Base-by-base conservation (phyloP, 1,284 basidiomycete genomes). In the Austroboletus niveus region DNA sequence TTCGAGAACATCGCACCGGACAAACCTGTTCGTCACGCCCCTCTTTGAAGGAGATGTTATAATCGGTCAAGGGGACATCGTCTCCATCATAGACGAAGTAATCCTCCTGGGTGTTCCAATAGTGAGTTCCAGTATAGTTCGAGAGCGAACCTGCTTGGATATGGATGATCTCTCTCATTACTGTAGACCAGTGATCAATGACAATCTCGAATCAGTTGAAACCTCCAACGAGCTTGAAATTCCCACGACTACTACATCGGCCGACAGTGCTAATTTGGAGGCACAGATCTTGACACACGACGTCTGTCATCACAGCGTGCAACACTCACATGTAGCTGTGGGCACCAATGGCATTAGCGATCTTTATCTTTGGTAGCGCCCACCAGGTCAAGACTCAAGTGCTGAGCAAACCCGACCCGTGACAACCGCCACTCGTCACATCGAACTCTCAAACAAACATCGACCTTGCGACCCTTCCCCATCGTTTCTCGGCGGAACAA, bases 111-210 rank as follows among this genome's bases (percentile, higher is more conserved):
- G 85, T 78, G 62, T 90, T 90, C 86, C 87, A 91, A 60, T 87
- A 90, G 62, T 91, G 89, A 0, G 86, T 81, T 46, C 86, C 87
- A 22, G 79, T 69, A 62, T 83, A 80, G 62, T 90, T 90, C 17
- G 88, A 76, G 44, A 80, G 60, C 31, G 74, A 69, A 42, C 88
- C 87, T 1, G 85, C 85, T 67, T 90, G 88, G 48, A 91, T 73
- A 63, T 91, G 84, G 54, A 91, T 69, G 57, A 90, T 88, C 62
- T 91, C 89, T 61, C 76, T 81, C 87, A 90, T 89, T 32, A 44
- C n/a, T 30, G 42, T 43, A 9, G 8, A 31, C 14, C 20, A 17
- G 32, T 11, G 27, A 29, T 29, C 27, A 29, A 29, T 29, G 22
- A 24, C 22, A 24, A 17, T 17, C 17, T 17, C 17, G 17, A 27